These are phyloP conservation scores for Tylopilus intermedius DNA, from an alignment of 768 basidiomycete genomes.

Conservation along the genomic window DNA sequence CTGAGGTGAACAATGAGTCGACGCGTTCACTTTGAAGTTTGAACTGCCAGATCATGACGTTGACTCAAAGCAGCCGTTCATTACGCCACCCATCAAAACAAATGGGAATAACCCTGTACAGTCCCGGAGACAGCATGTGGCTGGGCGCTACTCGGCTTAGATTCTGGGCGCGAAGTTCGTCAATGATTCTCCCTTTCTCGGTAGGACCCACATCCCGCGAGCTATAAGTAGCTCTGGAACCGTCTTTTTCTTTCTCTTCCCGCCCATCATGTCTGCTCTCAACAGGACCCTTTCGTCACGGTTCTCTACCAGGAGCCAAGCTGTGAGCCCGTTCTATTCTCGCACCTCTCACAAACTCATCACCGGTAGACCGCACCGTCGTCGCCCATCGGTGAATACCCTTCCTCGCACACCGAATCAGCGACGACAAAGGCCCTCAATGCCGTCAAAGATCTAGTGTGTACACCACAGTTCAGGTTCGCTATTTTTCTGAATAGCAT, in stretches of 20 bases:
- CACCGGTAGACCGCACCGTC: constrained; percentile 6
- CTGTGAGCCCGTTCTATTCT: constrained; percentile 15
- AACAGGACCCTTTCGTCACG: constrained; percentile 28
- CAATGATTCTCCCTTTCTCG: constrained; percentile 15
- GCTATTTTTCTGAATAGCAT: not conserved
- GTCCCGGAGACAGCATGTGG: not conserved
- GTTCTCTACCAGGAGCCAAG: constrained; percentile 25
- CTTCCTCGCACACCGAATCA: constrained; percentile 13
- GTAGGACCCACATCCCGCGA: constrained; percentile 3
- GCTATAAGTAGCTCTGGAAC: constrained; percentile 25
- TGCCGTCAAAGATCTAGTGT: constrained; percentile 29
- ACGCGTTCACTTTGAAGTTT: no score
- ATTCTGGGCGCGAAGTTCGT: constrained; percentile 7
- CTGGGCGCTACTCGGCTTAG: constrained; percentile 21
- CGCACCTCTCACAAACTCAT: not conserved
- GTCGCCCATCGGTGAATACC: constrained; percentile 13
- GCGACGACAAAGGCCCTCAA: constrained; percentile 21
- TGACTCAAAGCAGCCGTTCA: not conserved
- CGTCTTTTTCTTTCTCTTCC: not conserved
- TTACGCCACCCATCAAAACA: constrained; percentile 1
- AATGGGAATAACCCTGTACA: not conserved
- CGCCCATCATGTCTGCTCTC: constrained; percentile 25
- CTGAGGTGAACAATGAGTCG: no score
- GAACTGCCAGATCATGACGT: no score
- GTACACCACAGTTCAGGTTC: not conserved